phyloP scores from a whole-genome alignment of 768 basidiomycete species.

The Suillus alpinus region DNA sequence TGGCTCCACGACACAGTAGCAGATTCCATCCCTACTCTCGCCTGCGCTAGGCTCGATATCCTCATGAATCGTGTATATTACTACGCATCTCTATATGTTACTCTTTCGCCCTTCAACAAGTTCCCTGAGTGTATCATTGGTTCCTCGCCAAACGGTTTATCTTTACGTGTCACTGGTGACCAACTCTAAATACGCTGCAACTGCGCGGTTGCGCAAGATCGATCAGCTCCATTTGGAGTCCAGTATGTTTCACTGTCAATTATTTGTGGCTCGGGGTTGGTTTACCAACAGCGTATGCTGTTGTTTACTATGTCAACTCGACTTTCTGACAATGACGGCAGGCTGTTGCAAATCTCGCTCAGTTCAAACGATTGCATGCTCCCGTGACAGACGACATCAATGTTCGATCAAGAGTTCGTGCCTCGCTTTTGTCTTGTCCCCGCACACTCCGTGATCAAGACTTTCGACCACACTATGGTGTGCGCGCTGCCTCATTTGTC shows the following conservation, averaged over 20 bases:
- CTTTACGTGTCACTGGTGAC: not conserved
- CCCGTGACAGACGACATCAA: not conserved
- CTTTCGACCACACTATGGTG: not conserved
- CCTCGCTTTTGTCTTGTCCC: not conserved
- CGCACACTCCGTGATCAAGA: not conserved
- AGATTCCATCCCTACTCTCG: slow-evolving; percentile 29
- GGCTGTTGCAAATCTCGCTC: not conserved
- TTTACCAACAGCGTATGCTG: not conserved
- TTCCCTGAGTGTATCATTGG: not conserved
- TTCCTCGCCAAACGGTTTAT: not conserved
- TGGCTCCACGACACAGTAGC: slow-evolving; percentile 16
- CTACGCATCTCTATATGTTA: not conserved
- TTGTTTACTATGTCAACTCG: not conserved
- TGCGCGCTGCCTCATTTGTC: too few species aligned
- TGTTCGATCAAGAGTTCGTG: not conserved
- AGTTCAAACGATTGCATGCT: not conserved
- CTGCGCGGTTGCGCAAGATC: not conserved
- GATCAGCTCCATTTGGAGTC: not conserved
- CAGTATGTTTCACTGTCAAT: not conserved
- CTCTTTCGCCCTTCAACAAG: not conserved
- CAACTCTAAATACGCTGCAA: not conserved
- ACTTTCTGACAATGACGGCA: not conserved
- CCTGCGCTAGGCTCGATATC: slow-evolving; percentile 15
- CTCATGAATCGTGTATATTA: not conserved
- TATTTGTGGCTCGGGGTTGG: not conserved